Percentiles rank a stretch among this genome's conserved stretches.
phyloP scores from a whole-genome alignment of 2,329 filamentous ascomycete genomes.

The Xylaria sp. region DNA sequence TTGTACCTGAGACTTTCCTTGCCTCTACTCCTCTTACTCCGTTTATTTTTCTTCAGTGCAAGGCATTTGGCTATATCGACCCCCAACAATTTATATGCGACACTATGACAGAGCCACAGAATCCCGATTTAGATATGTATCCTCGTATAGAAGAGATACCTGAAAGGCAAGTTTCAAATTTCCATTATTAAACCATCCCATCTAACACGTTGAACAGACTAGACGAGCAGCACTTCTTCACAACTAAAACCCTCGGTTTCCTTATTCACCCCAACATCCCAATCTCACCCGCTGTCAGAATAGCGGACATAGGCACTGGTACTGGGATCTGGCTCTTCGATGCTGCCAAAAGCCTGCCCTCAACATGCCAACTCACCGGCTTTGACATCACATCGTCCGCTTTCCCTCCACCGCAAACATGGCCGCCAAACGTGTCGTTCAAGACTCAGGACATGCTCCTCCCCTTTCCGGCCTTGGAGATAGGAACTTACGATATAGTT shows the following conservation, averaged over 20 bases:
- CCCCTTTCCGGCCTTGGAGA: constrained; percentile 17
- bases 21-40: not conserved
- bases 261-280: constrained; percentile 26
- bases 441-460: constrained; percentile 19
- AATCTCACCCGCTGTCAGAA: constrained; percentile 9
- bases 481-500: constrained; percentile 24
- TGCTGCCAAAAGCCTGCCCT: constrained; percentile 14
- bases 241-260: constrained; percentile 21
- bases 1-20: not conserved
- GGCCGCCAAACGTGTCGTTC: constrained; percentile 21
- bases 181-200: not conserved
- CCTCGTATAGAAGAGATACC: constrained; percentile 20
- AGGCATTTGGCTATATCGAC: not conserved
- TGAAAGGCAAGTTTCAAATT: constrained; percentile 17
- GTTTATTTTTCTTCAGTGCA: not conserved
- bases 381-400: constrained; percentile 19
- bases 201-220: constrained; percentile 17
- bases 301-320: constrained; percentile 25
- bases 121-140: not conserved
- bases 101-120: constrained; percentile 19
- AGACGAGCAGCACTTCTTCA: constrained; percentile 23
- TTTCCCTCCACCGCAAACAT: constrained; percentile 15
- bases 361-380: constrained; percentile 19
- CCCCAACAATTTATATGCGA: not conserved
- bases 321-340: constrained; percentile 21